Conservation (phyloP, 2,329 filamentous ascomycete genomes). For the Trichophyton equinum region DNA sequence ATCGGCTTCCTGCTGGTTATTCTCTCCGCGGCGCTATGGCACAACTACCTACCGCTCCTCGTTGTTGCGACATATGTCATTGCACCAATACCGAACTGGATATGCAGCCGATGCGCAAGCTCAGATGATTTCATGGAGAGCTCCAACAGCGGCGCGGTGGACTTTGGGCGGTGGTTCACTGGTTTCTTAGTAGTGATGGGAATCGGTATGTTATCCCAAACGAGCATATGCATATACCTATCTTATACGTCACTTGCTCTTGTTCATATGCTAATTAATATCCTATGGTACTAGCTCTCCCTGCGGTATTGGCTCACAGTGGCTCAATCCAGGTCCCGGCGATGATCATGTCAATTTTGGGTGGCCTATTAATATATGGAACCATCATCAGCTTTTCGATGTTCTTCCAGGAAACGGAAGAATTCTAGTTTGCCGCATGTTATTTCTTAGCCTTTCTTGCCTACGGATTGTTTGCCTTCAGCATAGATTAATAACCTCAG, state of each 20-base stretch:
- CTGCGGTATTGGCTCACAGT: slow-evolving; percentile 75
- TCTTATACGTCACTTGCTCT: background rate
- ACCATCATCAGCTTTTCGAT: slow-evolving; percentile 97
- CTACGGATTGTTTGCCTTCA: background rate
- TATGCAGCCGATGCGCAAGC: slow-evolving; percentile 76
- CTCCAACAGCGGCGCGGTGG: slow-evolving; percentile 69
- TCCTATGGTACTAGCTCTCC: slow-evolving; percentile 53
- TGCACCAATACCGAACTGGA: slow-evolving; percentile 92
- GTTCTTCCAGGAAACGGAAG: slow-evolving; percentile 97
- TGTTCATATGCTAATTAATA: background rate
- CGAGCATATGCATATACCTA: background rate
- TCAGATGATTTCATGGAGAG: slow-evolving; percentile 92
- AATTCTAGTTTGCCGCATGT: slow-evolving; percentile 44
- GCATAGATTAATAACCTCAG: background rate
- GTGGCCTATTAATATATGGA: slow-evolving; percentile 87
- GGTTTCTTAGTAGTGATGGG: slow-evolving; percentile 97
- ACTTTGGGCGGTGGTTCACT: slow-evolving; percentile 86
- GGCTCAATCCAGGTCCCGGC: slow-evolving; percentile 69
- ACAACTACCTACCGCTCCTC: slow-evolving; percentile 86
- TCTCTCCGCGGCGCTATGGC: slow-evolving; percentile 87
- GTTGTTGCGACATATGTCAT: slow-evolving; percentile 93
- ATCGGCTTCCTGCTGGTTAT: slow-evolving; percentile 98
- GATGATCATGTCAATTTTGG: slow-evolving; percentile 89
- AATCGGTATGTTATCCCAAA: slow-evolving; percentile 56
- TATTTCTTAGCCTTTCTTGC: background rate